phyloP scores from a whole-genome alignment of 768 basidiomycete genomes.

The Cystoderma amianthinum region DNA sequence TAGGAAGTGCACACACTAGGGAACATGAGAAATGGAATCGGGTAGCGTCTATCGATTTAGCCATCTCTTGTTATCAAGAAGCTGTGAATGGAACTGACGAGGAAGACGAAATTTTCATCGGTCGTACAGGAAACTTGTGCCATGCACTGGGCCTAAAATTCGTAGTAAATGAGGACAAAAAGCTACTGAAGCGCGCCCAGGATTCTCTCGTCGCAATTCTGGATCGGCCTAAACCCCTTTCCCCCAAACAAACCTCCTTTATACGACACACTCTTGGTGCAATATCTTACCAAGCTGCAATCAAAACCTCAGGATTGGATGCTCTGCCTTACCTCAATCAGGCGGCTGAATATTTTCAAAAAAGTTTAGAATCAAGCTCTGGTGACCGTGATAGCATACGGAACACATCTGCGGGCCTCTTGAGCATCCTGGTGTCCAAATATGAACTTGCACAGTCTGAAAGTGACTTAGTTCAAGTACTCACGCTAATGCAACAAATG shows the following conservation, averaged over 20 bases:
- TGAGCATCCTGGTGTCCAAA: background rate
- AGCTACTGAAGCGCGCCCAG: background rate
- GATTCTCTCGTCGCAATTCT: background rate
- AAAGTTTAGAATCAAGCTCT: no score
- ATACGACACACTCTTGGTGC: no score
- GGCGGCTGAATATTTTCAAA: no score
- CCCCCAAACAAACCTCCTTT: background rate
- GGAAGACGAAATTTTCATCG: background rate
- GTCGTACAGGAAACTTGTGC: background rate
- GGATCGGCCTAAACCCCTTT: background rate
- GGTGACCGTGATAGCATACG: background rate
- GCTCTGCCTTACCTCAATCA: no score
- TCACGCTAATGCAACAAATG: no score
- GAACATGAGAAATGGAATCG: conserved; percentile 7
- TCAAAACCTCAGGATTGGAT: no score
- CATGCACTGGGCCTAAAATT: background rate
- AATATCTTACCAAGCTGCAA: no score
- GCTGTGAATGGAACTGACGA: background rate
- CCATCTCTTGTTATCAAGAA: conserved; percentile 10
- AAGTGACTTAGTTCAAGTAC: background rate
- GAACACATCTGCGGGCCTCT: background rate
- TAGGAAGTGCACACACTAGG: conserved; percentile 7
- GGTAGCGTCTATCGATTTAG: conserved; percentile 8
- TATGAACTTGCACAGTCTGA: background rate
- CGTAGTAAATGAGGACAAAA: background rate